These are phyloP conservation scores for Trametes cubensis DNA, from an alignment of 768 basidiomycete species.

Conservation along the genomic window DNA sequence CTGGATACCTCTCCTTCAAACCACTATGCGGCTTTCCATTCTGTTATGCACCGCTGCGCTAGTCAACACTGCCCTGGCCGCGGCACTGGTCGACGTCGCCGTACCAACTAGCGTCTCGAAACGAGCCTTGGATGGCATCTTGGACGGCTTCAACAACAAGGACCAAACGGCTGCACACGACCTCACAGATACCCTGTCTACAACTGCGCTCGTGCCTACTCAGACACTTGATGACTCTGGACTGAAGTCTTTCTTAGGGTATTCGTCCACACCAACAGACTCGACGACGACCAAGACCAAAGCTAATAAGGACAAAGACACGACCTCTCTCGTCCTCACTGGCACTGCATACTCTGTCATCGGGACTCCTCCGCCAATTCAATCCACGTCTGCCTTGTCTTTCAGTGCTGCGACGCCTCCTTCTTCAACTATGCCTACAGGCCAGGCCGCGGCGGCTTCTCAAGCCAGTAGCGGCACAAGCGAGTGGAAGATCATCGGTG, in stretches of 20 bases:
- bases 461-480: constrained; percentile 40
- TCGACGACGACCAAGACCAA: constrained; percentile 2
- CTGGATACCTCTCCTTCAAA: neutral
- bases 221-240: neutral
- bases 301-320: neutral
- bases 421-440: neutral
- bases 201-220: neutral
- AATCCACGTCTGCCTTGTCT: neutral
- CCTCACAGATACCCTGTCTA: neutral
- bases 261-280: neutral
- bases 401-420: neutral
- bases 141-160: constrained; percentile 1
- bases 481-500: constrained; percentile 72
- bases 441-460: neutral
- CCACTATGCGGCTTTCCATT: constrained; percentile 11
- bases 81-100: neutral
- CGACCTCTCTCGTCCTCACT: neutral
- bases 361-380: constrained; percentile 10
- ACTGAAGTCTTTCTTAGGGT: constrained; percentile 2
- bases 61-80: constrained; percentile 6
- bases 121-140: constrained; percentile 10
- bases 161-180: neutral
- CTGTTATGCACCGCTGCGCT: constrained; percentile 7
- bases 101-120: neutral
- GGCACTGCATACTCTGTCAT: constrained; percentile 19